These are phyloP conservation scores for Miscanthus lutarioriparius DNA, from an alignment of 176 grass and related monocot species.

Conservation along the genomic window DNA sequence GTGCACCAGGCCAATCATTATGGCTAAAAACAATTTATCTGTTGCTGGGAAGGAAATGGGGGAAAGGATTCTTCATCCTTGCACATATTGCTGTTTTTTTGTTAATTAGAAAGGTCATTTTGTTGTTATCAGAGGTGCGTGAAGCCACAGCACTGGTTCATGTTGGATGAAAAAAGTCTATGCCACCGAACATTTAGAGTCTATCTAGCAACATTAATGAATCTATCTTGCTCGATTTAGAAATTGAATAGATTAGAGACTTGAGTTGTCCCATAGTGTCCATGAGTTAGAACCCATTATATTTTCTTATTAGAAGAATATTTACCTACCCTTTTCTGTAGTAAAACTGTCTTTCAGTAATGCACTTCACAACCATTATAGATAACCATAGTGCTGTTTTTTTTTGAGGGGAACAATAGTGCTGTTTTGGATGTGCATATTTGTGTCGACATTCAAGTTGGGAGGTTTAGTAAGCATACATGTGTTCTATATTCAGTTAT, in stretches of 20 bases:
- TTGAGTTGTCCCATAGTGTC: background rate
- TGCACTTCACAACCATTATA: too few relatives aligned
- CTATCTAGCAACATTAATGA: background rate
- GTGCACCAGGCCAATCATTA: background rate
- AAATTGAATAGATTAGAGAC: background rate
- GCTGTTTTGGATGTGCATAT: too few relatives aligned
- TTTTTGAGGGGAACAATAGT: too few relatives aligned
- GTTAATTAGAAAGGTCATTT: background rate
- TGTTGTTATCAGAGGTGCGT: background rate
- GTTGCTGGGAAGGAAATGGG: background rate
- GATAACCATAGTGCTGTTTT: too few relatives aligned
- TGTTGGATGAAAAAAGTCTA: background rate
- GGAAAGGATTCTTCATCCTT: background rate
- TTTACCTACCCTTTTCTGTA: background rate
- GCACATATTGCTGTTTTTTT: background rate
- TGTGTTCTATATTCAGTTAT: background rate
- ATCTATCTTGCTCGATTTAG: background rate
- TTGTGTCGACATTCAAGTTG: too few relatives aligned
- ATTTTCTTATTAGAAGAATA: background rate
- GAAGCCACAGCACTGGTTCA: background rate
- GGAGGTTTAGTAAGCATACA: background rate
- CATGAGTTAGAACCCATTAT: background rate
- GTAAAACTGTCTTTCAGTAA: background rate
- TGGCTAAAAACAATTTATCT: background rate
- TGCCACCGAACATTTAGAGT: background rate